Base-by-base conservation (phyloP, 208 protist species). In the Crithidia bombi region DNA sequence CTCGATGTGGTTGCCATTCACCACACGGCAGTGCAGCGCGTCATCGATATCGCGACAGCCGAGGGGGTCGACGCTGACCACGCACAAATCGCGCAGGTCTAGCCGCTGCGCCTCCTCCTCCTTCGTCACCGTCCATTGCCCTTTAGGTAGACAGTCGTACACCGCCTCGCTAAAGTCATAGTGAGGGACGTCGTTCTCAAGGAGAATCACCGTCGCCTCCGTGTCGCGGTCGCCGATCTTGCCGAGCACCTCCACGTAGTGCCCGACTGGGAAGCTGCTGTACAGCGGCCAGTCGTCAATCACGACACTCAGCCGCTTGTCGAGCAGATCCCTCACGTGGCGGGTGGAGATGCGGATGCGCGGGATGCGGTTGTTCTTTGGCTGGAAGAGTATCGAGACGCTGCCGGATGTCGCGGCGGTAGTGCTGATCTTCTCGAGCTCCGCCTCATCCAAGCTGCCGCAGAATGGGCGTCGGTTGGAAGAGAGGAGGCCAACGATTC, bases 21-120 rank as follows among this genome's bases (percentile, higher is more conserved):
- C 76, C 43, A 79, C 57, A n/a, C 87, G 85, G 74, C 85, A 95
- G 69, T 96, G 92, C 25, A 97, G 66, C 25, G 86, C 93, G 54
- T 97, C 89, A 36, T 97, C 92, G 52, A 96, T 93, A 73, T 98
- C 94, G 35, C 89, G 89, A 80, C 92, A 97, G n/a, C 96, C 96
- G 21, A 96, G 75, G 6, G 98, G 98, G 84, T 99, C 98, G 9
- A 99, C 90, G 69, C 90, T 97, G 25, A 97, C 83, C 51, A 98
- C 75, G 52, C 91, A 92, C 21, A 92, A 28, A 59, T 97, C 80
- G 23, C 88, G 83, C 36, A 99, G 65, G 69, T 98, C 95, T 4
- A 93, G 67, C 50, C 98, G 79, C 49, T 77, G 70, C 30, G 63
- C 62, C 23, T 83, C 56, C 52, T 98, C 89, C 0, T 95, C 85